Base-by-base conservation (phyloP, 257 asterid genomes). In the Avicennia marina region DNA sequence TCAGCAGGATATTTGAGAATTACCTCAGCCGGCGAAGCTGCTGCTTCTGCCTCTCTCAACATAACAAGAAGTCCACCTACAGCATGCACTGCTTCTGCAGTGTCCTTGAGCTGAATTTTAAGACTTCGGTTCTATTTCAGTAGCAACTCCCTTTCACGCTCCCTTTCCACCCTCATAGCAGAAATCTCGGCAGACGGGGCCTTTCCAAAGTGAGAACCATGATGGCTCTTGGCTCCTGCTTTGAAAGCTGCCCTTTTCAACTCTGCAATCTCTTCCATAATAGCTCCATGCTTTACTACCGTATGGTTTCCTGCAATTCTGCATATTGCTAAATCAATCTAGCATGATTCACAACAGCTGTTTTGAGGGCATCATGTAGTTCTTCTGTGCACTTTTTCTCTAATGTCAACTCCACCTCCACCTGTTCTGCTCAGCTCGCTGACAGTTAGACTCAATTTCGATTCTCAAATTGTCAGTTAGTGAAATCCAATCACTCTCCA, bases 401-500 rank as follows among this genome's bases (percentile, higher is more conserved):
- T 47, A 73, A 56, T 57, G 66, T 67, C 63, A 93, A 66, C 70
- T 93, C 99, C 89, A 74, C 69, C 74, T 83, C 91, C 49, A 62
- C 82, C 41, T 76, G 53, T 56, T 93, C 97, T 16, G 96, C 96
- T n/a, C n/a, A n/a, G n/a, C n/a, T 58, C 84, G 67, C 36, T 70
- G 81, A 7, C 97, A 90, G 53, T 72, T 73, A 31, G 82, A 53
- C 70, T 93, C 99, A 0, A 93, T 79, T 24, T 93, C 97, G 11
- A 86, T 84, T 63, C 99, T 80, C 58, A 93, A 63, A 60, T 93
- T 97, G 39, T 89, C 99, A 2, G 99, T 93, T 8, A 93, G 72
- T 38, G 95, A 93, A 24, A 93, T 93, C 99, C 97, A 93, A 8
- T 86, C 96, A 6, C 99, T 93, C 72, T 89, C 99, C 95, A 86